Evolutionary conservation across 2,329 filamentous ascomycete genomes (phyloP).

Genomic region (Epichloe festucae): DNA sequence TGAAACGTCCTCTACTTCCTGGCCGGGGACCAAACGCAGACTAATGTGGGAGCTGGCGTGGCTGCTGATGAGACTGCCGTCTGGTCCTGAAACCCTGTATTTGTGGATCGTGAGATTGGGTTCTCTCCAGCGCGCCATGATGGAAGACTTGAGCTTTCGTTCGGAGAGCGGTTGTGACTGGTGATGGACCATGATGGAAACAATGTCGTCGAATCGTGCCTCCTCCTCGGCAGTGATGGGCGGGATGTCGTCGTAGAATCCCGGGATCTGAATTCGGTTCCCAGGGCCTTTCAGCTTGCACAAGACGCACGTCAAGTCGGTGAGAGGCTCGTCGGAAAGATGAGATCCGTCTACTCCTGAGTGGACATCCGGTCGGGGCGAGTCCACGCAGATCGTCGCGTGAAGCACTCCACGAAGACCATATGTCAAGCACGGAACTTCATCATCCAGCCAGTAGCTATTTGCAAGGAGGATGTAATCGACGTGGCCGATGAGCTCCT

Average conservation of each 20-base stretch:
- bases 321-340: conserved; percentile 79
- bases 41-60: conserved; percentile 82
- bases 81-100: conserved; percentile 84
- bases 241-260: conserved; percentile 77
- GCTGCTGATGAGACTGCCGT: conserved; percentile 82
- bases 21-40: conserved; percentile 83
- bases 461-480: conserved; percentile 95
- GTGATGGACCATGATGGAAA: conserved; percentile 58
- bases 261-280: conserved; percentile 72
- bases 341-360: conserved; percentile 94
- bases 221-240: conserved; percentile 64
- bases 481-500: conserved; percentile 73
- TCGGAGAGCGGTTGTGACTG: conserved; percentile 49
- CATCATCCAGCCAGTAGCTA: conserved; percentile 96
- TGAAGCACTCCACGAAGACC: conserved; percentile 88
- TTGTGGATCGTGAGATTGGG: conserved; percentile 89
- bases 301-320: conserved; percentile 76
- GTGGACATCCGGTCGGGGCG: conserved; percentile 76
- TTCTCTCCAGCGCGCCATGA: conserved; percentile 93
- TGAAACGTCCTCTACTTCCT: conserved; percentile 71
- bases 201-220: conserved; percentile 72
- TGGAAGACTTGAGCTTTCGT: conserved; percentile 61
- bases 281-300: conserved; percentile 68
- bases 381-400: conserved; percentile 79
- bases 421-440: conserved; percentile 90